Evolutionary conservation across 228 moss, liverwort and hornwort species (phyloP), one percentile per base, ranked within the genome.

Genomic region (Sphagnum fallax): DNA sequence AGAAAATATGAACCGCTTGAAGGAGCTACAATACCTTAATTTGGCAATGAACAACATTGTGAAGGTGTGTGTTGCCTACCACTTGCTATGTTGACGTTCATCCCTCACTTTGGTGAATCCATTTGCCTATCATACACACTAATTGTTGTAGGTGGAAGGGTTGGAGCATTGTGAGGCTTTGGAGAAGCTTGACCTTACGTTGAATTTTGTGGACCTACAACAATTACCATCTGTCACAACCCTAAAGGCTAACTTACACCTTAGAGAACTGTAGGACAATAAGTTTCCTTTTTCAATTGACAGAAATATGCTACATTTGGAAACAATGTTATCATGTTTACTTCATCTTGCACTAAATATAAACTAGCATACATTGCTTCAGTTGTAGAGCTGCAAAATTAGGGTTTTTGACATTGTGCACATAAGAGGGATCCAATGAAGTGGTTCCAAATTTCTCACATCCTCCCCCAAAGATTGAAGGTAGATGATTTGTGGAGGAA

Each of bases 1-100:
- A 98, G 98, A 98, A 72, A 98, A 98, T 66, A 11, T 98, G 13
- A 61, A 90, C 64, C 87, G 83, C 50, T 6, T 98, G 48, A 98
- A 98, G 75, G 84, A 87, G 6, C 6, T 98, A 10, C 88, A 98
- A 67, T 92, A 98, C 66, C 75, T 98, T 16, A 98, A 98, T 53
- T 80, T 98, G 32, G 80, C 98, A 6, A 77, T 98, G 73, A 98
- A 98, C 67, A 98, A 92, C 47, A 89, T 98, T 71, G 58, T 67
- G 1, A 89, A 85, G 90, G 98, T 83, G 64, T 0, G 2, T 32
- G 32, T 32, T 32, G 2, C 32, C 32, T 32, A 14, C 16, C 70
- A 7, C 6, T 3, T 48, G 32, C 12, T n/a, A 4, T 50, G 1
- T 52, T 53, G 3, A 9, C 9, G 13, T 0, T 5, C 12, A 0